phyloP scores from a whole-genome alignment of 805 yeast species.

The Saccharomycopsis guyanensis region DNA sequence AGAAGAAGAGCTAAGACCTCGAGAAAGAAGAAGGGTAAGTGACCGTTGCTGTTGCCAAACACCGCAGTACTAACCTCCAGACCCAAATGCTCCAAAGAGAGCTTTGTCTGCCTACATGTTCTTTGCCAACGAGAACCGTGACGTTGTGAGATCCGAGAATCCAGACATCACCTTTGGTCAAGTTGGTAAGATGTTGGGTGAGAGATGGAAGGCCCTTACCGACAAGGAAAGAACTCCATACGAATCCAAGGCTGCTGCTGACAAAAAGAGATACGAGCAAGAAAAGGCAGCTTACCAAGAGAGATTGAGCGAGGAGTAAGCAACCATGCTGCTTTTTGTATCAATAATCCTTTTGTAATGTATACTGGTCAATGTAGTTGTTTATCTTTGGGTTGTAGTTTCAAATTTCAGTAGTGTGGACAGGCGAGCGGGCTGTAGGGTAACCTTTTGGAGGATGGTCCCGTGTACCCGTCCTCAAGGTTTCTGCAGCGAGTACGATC shows the following conservation, averaged over 20 bases:
- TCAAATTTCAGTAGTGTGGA: too few relatives aligned
- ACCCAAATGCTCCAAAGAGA: constrained; percentile 99
- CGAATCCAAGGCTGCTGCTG: constrained; percentile 85
- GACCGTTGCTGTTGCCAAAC: neutral
- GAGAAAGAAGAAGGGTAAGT: constrained; percentile 37
- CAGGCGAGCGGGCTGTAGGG: too few relatives aligned
- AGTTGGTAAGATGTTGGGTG: constrained; percentile 92
- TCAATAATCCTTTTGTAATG: too few relatives aligned
- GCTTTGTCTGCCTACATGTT: constrained; percentile 97
- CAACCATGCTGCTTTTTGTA: too few relatives aligned
- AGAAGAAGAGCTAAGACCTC: constrained; percentile 28
- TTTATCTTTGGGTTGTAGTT: too few relatives aligned
- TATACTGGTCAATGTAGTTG: too few relatives aligned
- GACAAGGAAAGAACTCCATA: constrained; percentile 83
- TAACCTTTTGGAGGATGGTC: too few relatives aligned
- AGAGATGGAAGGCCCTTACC: constrained; percentile 87
- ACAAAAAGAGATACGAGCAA: constrained; percentile 95
- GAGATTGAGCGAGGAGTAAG: constrained; percentile 2
- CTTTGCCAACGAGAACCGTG: constrained; percentile 97
- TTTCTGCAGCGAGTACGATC: too few relatives aligned
- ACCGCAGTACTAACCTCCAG: constrained; percentile 27
- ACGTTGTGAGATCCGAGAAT: constrained; percentile 88
- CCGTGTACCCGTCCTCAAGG: too few relatives aligned
- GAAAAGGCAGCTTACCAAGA: constrained; percentile 75
- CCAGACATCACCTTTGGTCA: constrained; percentile 95